Evolutionary conservation across 805 yeast species (phyloP), one percentile per base, ranked within the genome.

Genomic region (Ogataea ramenticola): DNA sequence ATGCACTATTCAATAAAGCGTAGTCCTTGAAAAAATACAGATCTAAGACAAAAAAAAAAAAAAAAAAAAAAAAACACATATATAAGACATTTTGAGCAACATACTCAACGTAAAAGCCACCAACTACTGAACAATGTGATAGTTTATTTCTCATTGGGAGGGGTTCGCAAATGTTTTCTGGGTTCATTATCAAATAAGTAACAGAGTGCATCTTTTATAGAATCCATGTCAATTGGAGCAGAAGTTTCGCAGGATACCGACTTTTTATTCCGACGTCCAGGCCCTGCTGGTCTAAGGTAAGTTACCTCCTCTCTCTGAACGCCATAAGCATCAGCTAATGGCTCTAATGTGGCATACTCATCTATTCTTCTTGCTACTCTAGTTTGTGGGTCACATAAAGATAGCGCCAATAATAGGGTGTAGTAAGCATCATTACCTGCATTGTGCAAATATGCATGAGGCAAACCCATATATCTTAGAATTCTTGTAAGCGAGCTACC

Each of bases 401-500:
- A 67, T 53, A 80, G 48, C 10, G 75, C 70, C n/a, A 75, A 64
- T 27, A 74, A 44, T 39, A 82, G 57, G 0, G 89, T 82, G 49
- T 70, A 80, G 52, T 79, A 77, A 7, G 86, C 77, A 57, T 82
- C 90, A 53, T 82, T 82, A 3, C 81, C 86, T 2, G 85, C 89
- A 55, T 82, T 82, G 56, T 82, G 89, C 39, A 82, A 61, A 49
- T 67, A 70, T 1, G 79, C 71, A 53, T 77, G 79, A 1, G 86
- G 84, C 6, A 82, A 67, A 24, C 65, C 63, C 41, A 77, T 60
- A 40, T 68, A 55, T 35, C 74, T 58, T 16, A 81, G 61, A 0
- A 75, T 57, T 19, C 69, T 71, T 15, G 75, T 68, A 37, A 82
- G 56, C 8, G 72, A 65, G 3, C 70, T 63, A 6, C 75, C 74